Base-by-base conservation (phyloP, 495 filamentous ascomycete genomes). In the Clohesyomyces aquaticus region DNA sequence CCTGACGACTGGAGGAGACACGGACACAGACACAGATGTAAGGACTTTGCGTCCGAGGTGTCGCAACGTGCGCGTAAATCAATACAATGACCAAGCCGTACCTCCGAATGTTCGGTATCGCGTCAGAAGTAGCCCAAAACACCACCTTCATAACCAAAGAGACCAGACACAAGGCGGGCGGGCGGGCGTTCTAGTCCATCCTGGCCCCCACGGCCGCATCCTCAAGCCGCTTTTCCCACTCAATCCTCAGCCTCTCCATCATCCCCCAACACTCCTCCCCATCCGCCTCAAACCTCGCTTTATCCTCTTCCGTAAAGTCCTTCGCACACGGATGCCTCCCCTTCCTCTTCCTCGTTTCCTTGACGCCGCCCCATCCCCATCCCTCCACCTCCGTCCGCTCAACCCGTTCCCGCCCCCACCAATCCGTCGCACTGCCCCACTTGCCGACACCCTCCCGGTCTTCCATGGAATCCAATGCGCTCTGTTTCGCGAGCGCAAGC, bases 201-300 rank as follows among this genome's bases (percentile, higher is more conserved):
- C 42, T 50, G 38, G 60, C 55, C 45, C 18, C 46, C 55, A 66
- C 49, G 55, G 78, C 78, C 16, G 67, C 77, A 50, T 67, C 59
- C 71, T 81, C 80, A 55, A 89, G 56, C 71, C 80, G 82, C 21
- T 51, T 73, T 73, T 95, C 91, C 94, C 94, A 98, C 69, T 84
- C 78, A 55, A 75, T 71, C 71, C 94, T 81, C 80, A 97, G 73
- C 75, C 78, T 81, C 79, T 98, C 94, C 85, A 98, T 92, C 77
- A 88, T 77, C 72, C 69, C 80, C 94, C 94, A 98, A 67, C 83
- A 87, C 68, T 78, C 74, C 50, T 83, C 82, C 1, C 91, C 93
- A 42, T 88, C 68, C 59, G 82, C 81, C 77, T 95, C 90, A 75
- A 96, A 96, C 63, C 82, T 76, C 55, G 81, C 83, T 61, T 80